Evolutionary conservation across 2,329 filamentous ascomycete genomes (phyloP), one percentile per base, ranked within the genome.

Genomic region (Cytospora schulzeri): DNA sequence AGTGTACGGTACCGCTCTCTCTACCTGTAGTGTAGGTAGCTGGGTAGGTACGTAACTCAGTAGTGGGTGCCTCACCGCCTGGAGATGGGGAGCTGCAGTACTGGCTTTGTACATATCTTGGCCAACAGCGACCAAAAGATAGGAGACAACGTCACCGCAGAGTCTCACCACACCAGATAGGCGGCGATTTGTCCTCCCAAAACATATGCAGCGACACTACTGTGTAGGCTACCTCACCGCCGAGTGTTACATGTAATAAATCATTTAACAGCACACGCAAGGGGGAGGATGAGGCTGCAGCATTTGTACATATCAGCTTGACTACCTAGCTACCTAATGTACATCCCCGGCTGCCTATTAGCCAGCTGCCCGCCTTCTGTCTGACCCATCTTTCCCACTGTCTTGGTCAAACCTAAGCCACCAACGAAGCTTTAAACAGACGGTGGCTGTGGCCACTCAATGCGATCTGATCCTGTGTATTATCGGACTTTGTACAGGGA

Each of bases 151-250:
- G 45, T 48, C 45, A 48, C 45, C 45, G 11, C 45, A 19, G n/a
- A 12, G 59, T 52, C 38, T 60, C 51, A 56, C 31, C 57, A 54
- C 17, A 60, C n/a, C 17, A 53, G 55, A 60, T 38, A 63, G 55
- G 50, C 60, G 56, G 41, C 50, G 33, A 31, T 51, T 63, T 41
- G 55, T 63, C 56, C 48, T 63, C 53, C 56, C 51, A 51, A 24
- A 28, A 41, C 22, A 14, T 22, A 52, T 56, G 31, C 60, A 63
- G 52, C 57, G n/a, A 33, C 38, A 50, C 41, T 31, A n/a, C n/a
- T n/a, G n/a, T n/a, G n/a, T n/a, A 50, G 53, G 52, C 24, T 51
- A 63, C 61, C 60, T 66, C 64, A 66, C 64, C 64, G 64, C 64
- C 45, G 4, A 48, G 45, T 48, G 22, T 4, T 31, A 31, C 29